Base-by-base conservation (phyloP, 73 alveolate species). In the Effrenium voratum region DNA sequence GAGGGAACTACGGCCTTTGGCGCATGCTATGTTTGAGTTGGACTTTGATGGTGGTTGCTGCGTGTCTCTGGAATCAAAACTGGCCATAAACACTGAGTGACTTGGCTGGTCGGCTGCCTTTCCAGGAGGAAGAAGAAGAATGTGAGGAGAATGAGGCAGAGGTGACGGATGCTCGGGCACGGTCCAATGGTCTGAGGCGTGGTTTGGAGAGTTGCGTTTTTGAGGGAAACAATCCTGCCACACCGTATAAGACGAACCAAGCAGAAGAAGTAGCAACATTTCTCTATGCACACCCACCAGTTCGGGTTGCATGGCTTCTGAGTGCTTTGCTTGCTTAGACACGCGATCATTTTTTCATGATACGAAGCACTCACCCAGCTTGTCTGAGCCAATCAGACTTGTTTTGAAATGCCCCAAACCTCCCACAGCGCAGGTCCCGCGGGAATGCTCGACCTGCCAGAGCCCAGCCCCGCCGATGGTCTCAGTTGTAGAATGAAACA, bases 131-230 rank as follows among this genome's bases (percentile, higher is more conserved):
- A 52, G 95, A 87, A 38, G 96, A 90, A 32, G 96, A 90, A 43
- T 47, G 66, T 36, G 85, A 68, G 55, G 96, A 90, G 75, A 68
- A 63, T n/a, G 86, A 90, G 43, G 24, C 68, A 38, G 96, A 90
- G 22, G 75, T 40, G 49, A 44, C 96, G 5, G 96, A 90, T n/a
- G 72, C 96, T 52, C 52, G 96, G 28, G 96, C 86, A 36, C 70
- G 96, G 66, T 63, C 96, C 87, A 90, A 90, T n/a, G 96, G 96
- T 32, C 96, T 90, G 1, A 90, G 96, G 96, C 76, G 30, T n/a
- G n/a, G n/a, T n/a, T n/a, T n/a, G n/a, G n/a, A n/a, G n/a, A n/a
- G n/a, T n/a, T n/a, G n/a, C n/a, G n/a, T n/a, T n/a, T n/a, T n/a
- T n/a, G n/a, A n/a, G n/a, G n/a, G n/a, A n/a, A n/a, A n/a, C n/a